phyloP scores from a whole-genome alignment of 2,329 filamentous ascomycete genomes.

The Pyrenophora graminea region DNA sequence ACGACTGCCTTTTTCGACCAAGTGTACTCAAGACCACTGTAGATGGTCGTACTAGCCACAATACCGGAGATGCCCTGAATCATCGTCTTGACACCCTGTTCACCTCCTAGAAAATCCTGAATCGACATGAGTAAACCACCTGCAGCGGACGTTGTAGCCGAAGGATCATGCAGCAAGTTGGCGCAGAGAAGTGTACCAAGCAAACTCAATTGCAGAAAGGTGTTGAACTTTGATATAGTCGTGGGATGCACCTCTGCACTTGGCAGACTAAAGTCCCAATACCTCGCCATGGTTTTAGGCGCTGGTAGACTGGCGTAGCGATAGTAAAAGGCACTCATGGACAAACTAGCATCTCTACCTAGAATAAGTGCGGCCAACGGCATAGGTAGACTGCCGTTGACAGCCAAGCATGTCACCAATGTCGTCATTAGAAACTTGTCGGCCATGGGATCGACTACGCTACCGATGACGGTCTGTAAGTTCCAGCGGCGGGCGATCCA shows the following conservation, averaged over 20 bases:
- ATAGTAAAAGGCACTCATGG: conserved; percentile 88
- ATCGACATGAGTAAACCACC: conserved; percentile 31
- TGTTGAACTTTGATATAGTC: conserved; percentile 86
- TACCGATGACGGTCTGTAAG: conserved; percentile 89
- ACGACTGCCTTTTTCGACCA: conserved; percentile 90
- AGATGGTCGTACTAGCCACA: conserved; percentile 86
- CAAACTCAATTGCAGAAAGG: conserved; percentile 83
- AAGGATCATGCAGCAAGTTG: conserved; percentile 67
- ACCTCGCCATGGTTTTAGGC: conserved; percentile 87
- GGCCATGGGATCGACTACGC: conserved; percentile 86
- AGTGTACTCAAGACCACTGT: conserved; percentile 91
- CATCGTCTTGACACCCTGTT: conserved; percentile 41
- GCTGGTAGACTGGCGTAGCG: conserved; percentile 92
- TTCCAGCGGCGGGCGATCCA: conserved; percentile 90
- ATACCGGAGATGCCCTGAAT: conserved; percentile 65
- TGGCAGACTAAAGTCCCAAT: conserved; percentile 96
- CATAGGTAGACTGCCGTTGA: conserved; percentile 79
- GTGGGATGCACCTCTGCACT: conserved; percentile 84
- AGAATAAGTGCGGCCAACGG: conserved; percentile 91
- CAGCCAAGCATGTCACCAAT: conserved; percentile 79
- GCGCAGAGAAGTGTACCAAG: conserved; percentile 83
- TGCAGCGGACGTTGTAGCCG: conserved; percentile 56
- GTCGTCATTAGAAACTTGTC: conserved; percentile 97
- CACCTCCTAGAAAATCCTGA: conserved; percentile 35
- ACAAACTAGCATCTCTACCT: conserved; percentile 82